Conservation (phyloP, 176 grass and related monocot genomes). For the Carex scoparia region DNA sequence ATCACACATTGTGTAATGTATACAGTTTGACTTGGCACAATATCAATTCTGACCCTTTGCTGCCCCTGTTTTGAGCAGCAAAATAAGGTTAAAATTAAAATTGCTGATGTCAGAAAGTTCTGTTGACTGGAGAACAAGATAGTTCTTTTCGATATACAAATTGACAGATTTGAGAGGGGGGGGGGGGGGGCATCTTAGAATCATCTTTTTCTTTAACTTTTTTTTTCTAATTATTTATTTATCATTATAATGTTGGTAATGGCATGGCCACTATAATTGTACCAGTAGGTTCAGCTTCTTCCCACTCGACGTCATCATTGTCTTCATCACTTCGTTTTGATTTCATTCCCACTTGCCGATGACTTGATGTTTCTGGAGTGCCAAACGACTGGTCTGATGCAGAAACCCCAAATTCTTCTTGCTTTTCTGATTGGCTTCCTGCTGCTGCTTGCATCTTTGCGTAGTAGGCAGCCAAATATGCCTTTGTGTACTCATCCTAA, state of each 20-base stretch:
- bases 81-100: neutral
- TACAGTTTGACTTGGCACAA: neutral
- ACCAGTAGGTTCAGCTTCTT: conserved; percentile 57
- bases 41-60: neutral
- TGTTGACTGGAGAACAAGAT: neutral
- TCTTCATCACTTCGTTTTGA: conserved; percentile 60
- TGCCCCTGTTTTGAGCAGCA: neutral
- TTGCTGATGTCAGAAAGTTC: neutral
- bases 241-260: too few species aligned
- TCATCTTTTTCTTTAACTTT: neutral
- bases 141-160: neutral
- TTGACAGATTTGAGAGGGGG: neutral
- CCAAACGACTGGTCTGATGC: conserved; percentile 21
- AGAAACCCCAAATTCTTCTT: conserved; percentile 29
- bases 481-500: conserved; percentile 88
- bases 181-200: neutral
- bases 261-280: neutral
- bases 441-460: conserved; percentile 60
- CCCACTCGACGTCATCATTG: conserved; percentile 67
- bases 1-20: neutral
- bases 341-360: conserved; percentile 75
- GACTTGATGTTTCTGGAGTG: conserved; percentile 31
- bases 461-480: conserved; percentile 67
- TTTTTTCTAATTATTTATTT: neutral
- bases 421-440: conserved; percentile 33